Base-by-base conservation (phyloP, 1,284 basidiomycete genomes). In the Sporisorium scitamineum region DNA sequence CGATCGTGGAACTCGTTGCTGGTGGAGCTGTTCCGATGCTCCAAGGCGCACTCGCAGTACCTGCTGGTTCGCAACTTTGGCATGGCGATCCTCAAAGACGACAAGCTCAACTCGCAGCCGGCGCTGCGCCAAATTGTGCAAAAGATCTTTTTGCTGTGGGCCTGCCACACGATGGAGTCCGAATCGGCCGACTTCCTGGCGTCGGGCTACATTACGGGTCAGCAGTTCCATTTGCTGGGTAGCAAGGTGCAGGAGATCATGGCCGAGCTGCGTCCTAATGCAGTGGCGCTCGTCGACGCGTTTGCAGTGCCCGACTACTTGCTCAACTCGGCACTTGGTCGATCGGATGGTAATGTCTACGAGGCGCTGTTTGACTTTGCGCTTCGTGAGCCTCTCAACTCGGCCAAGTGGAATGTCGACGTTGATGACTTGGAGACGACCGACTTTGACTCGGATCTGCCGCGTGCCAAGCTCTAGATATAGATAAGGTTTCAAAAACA, bases 101-200 rank as follows among this genome's bases (percentile, higher is more conserved):
- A 81, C 48, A 76, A 80, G 58, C 83, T 86, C 61, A 83, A 84
- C 69, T 51, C 70, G 29, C 76, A 84, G 57, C 85, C 84, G 8
- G 86, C 86, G 0, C 68, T 86, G 20, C 84, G 85, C 61, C 74
- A 79, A 29, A 77, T 86, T 51, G 85, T 87, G 65, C 84, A 85
- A 67, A 81, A 76, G 58, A 68, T 80, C 68, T 81, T 79, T 59
- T 59, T 81, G 20, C 63, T 81, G 8, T 80, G 65, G 59, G 70
- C 70, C 1, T 74, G 67, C 63, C 71, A 80, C 76, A 80, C 77
- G 16, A 81, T 81, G 83, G 72, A 79, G 37, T 32, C 69, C 37
- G 80, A 85, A 51, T 84, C 80, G 32, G 76, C 82, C 66, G 86
- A 87, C 45, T 86, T 87, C 79, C 73, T 86, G n/a, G 75, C 82